phyloP scores from a whole-genome alignment of 495 filamentous ascomycete species.

The Aspergillus indologenus region DNA sequence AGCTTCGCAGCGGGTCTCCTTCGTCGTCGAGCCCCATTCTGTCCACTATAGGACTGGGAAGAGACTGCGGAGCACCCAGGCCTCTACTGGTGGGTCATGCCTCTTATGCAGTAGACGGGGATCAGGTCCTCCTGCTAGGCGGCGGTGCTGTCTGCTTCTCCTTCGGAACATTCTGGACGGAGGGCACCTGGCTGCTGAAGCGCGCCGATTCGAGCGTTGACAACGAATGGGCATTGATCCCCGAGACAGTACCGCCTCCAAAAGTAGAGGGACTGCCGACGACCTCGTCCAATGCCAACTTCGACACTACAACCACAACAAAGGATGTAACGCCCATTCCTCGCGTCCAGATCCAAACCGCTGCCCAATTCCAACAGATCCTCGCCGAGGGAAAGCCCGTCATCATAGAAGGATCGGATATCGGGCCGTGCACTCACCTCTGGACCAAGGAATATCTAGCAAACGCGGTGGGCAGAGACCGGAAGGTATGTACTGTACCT shows the following conservation, averaged over 20 bases:
- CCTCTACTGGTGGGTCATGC: slow-evolving; percentile 69
- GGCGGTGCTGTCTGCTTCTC: slow-evolving; percentile 89
- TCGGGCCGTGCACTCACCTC: slow-evolving; percentile 62
- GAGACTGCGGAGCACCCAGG: slow-evolving; percentile 26
- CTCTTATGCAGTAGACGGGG: slow-evolving; percentile 41
- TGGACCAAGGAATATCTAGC: slow-evolving; percentile 74
- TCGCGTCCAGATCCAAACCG: slow-evolving; percentile 47
- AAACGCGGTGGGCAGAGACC: slow-evolving; percentile 58
- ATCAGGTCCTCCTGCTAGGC: slow-evolving; percentile 60
- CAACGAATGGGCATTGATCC: slow-evolving; percentile 24
- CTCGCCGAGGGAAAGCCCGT: slow-evolving; percentile 58
- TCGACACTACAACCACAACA: slow-evolving; percentile 5
- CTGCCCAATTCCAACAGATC: slow-evolving; percentile 56
- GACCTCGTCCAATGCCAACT: slow-evolving; percentile 2
- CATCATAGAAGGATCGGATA: slow-evolving; percentile 59
- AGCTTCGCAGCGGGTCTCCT: slow-evolving; percentile 9
- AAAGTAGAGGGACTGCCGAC: slow-evolving; percentile 2
- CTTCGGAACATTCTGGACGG: slow-evolving; percentile 76
- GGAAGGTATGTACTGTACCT: slow-evolving; percentile 59
- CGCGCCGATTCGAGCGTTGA: slow-evolving; percentile 12
- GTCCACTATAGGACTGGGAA: slow-evolving; percentile 23
- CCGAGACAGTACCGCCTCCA: slow-evolving; percentile 15
- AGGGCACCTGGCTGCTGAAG: slow-evolving; percentile 50
- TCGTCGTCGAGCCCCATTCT: slow-evolving; percentile 16
- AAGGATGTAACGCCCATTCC: slow-evolving; percentile 33